Percentiles rank a stretch among this genome's conserved stretches.
phyloP scores from a whole-genome alignment of 2,329 filamentous ascomycete species.

The Paraphoma chrysanthemicola region DNA sequence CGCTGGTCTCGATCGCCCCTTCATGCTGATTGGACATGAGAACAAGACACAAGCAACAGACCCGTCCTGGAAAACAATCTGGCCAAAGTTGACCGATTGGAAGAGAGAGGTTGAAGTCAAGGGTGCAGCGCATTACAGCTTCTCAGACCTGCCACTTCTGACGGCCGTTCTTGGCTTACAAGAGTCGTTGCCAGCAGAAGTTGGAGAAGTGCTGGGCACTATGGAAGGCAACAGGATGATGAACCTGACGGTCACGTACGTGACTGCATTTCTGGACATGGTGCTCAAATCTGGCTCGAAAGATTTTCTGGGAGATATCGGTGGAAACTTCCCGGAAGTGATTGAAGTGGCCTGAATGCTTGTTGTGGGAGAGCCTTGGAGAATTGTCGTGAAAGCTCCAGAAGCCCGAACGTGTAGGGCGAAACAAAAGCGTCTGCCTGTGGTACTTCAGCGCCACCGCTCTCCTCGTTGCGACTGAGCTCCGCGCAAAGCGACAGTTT shows the following conservation, averaged over 20 bases:
- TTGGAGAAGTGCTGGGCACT: constrained; percentile 26
- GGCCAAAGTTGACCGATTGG: constrained; percentile 31
- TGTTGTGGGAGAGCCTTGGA: too few relatives aligned
- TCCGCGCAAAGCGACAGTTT: too few relatives aligned
- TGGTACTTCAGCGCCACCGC: too few relatives aligned
- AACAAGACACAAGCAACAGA: constrained; percentile 38
- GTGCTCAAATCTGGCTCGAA: constrained; percentile 21
- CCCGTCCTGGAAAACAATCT: constrained; percentile 32
- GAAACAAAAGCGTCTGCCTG: too few relatives aligned
- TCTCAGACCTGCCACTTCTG: constrained; percentile 33
- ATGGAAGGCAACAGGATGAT: constrained; percentile 29
- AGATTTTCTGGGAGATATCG: background rate
- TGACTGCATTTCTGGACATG: constrained; percentile 28
- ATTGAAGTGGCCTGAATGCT: constrained; percentile 12
- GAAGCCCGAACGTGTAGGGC: too few relatives aligned
- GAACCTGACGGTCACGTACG: constrained; percentile 24
- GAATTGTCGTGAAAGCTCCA: too few relatives aligned
- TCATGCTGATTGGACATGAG: constrained; percentile 35
- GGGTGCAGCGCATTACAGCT: constrained; percentile 34
- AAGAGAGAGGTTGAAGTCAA: constrained; percentile 36
- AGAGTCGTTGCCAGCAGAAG: constrained; percentile 19
- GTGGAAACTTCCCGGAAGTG: constrained; percentile 23
- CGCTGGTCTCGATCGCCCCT: constrained; percentile 20
- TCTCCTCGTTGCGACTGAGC: too few relatives aligned
- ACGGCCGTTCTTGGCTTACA: constrained; percentile 21